A percentile compares a stretch with the other conserved stretches of the same genome.
These are phyloP conservation scores for Sordariomycetes sp. DNA, from an alignment of 2,329 filamentous ascomycete genomes.

Conservation along the genomic window DNA sequence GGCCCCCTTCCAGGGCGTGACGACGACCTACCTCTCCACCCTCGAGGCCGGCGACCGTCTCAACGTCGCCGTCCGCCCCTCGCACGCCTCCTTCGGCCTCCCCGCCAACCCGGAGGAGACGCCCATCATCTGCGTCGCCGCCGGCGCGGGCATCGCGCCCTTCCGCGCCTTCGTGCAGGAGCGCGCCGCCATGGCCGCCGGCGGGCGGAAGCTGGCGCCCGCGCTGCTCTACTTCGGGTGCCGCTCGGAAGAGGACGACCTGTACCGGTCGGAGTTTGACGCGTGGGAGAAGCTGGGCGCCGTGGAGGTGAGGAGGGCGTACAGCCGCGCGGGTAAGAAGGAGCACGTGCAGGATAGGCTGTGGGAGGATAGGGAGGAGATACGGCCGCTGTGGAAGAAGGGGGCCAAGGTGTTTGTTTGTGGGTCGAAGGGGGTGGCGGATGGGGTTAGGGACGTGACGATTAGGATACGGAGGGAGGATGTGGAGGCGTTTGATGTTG, in stretches of 20 bases:
- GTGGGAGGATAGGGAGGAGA: constrained; percentile 21
- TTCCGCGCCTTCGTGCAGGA: constrained; percentile 56
- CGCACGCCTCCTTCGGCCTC: constrained; percentile 34
- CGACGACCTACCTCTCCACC: constrained; percentile 47
- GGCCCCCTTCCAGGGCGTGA: constrained; percentile 45
- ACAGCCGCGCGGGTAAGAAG: constrained; percentile 34
- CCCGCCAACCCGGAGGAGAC: constrained; percentile 31
- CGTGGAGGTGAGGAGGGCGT: constrained; percentile 52
- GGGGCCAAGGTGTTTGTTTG: constrained; percentile 54
- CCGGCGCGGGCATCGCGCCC: constrained; percentile 47
- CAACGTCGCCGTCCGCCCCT: constrained; percentile 36
- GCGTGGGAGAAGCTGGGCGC: constrained; percentile 50
- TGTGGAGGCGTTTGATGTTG: constrained; percentile 16
- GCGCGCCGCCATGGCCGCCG: constrained; percentile 37
- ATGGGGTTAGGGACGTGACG: constrained; percentile 30
- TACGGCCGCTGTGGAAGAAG: constrained; percentile 25
- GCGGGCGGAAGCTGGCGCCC: constrained; percentile 43
- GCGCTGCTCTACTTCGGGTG: constrained; percentile 59
- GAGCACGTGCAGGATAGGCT: constrained; percentile 35
- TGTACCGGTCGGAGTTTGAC: constrained; percentile 49
- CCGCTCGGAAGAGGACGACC: constrained; percentile 40
- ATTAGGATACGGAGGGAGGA: constrained; percentile 22
- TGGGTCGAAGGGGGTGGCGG: constrained; percentile 42
- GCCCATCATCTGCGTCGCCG: constrained; percentile 39
- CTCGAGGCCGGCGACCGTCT: constrained; percentile 31